Conservation (phyloP, 1,284 basidiomycete species). For the Amylostereum areolatum region DNA sequence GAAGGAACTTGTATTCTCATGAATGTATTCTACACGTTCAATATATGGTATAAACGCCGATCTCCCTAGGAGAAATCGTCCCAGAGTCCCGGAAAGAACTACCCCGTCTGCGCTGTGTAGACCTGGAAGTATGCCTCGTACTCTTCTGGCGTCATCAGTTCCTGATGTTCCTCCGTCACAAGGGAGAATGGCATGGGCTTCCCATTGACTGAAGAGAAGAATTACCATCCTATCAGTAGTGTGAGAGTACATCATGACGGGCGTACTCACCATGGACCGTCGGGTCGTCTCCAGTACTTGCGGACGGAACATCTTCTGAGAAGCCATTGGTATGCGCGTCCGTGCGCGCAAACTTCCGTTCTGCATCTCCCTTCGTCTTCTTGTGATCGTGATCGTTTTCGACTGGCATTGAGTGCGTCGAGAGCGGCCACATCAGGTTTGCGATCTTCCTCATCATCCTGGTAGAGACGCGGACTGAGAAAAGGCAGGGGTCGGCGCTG, state of each 20-base stretch:
- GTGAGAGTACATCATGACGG: neutral
- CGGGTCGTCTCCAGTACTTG: conserved; percentile 45
- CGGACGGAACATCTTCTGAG: conserved; percentile 10
- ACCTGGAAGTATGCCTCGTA: conserved; percentile 75
- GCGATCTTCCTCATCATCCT: conserved; percentile 56
- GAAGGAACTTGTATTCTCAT: too few relatives aligned
- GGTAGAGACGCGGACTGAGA: conserved; percentile 25
- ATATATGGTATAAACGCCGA: too few relatives aligned
- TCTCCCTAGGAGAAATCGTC: too few relatives aligned
- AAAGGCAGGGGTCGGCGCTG: conserved; percentile 49
- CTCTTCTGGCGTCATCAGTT: conserved; percentile 79
- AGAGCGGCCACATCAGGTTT: conserved; percentile 61
- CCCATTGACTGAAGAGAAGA: conserved; percentile 57
- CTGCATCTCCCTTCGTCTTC: conserved; percentile 45
- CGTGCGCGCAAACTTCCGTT: conserved; percentile 41
- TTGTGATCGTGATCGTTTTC: conserved; percentile 62
- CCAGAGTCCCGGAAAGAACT: too few relatives aligned
- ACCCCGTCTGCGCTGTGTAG: too few relatives aligned
- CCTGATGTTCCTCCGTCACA: conserved; percentile 78
- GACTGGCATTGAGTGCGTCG: conserved; percentile 60
- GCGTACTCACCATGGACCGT: conserved; percentile 53
- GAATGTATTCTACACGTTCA: too few relatives aligned
- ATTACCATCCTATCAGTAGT: conserved; percentile 2
- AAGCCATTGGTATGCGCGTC: conserved; percentile 22
- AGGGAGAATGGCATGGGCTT: conserved; percentile 59